phyloP scores from a whole-genome alignment of 495 filamentous ascomycete species.

The Penicillium ochrochloron region DNA sequence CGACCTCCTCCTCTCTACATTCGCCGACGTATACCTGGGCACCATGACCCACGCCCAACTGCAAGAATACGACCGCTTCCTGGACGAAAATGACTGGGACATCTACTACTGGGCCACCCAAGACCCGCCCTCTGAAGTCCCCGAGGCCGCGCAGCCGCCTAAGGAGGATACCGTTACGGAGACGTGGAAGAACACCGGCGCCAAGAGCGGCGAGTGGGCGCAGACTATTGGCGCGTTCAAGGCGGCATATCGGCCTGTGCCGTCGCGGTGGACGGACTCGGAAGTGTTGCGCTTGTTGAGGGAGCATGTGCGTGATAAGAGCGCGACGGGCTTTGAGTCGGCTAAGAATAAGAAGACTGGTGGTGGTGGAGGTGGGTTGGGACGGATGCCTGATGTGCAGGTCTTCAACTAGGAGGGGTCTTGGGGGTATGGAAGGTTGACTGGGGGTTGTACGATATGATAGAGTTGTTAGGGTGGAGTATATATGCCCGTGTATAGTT shows the following conservation, averaged over 20 bases:
- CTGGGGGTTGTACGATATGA: slow-evolving; percentile 4
- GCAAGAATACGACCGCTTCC: slow-evolving; percentile 85
- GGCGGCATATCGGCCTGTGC: slow-evolving; percentile 91
- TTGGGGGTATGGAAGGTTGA: background rate
- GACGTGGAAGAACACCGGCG: slow-evolving; percentile 56
- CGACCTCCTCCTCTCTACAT: slow-evolving; percentile 94
- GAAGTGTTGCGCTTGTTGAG: slow-evolving; percentile 77
- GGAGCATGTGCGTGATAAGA: slow-evolving; percentile 72
- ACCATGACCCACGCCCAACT: slow-evolving; percentile 76
- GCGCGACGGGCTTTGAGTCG: slow-evolving; percentile 56
- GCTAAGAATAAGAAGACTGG: slow-evolving; percentile 51
- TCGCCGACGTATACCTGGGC: slow-evolving; percentile 77
- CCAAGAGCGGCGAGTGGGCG: slow-evolving; percentile 83
- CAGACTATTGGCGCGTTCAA: slow-evolving; percentile 95
- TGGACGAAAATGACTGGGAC: slow-evolving; percentile 99
- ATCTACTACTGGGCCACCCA: slow-evolving; percentile 99
- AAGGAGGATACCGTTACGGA: slow-evolving; percentile 55
- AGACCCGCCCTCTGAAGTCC: slow-evolving; percentile 60
- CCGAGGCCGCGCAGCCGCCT: slow-evolving; percentile 22
- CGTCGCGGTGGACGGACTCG: slow-evolving; percentile 78
- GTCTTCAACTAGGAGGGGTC: slow-evolving; percentile 43
- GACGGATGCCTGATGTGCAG: slow-evolving; percentile 57
- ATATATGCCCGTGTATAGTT: slow-evolving; percentile 1
- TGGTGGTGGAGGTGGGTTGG: slow-evolving; percentile 53
- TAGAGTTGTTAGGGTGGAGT: background rate